These are phyloP conservation scores for Diaporthe batatas DNA, from an alignment of 2,329 filamentous ascomycete species.

Conservation along the genomic window DNA sequence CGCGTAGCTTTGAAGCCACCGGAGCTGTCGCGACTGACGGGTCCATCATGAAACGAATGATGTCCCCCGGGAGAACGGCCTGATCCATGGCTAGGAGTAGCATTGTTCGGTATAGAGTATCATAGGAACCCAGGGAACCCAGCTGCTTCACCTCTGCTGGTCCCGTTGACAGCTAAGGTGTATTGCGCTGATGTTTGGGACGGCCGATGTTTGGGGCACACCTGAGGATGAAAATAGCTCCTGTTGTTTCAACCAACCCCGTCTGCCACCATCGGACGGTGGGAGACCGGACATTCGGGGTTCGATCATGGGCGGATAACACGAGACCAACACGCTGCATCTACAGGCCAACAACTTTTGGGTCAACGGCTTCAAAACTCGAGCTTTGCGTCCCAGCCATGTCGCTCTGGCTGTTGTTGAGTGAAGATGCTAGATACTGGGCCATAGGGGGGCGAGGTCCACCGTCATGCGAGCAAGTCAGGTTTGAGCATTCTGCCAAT, in stretches of 20 bases:
- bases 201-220: constrained; percentile 23
- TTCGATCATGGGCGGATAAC: neutral
- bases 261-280: constrained; percentile 8
- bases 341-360: neutral
- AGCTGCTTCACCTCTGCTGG: constrained; percentile 1
- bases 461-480: neutral
- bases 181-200: constrained; percentile 5
- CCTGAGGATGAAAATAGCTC: constrained; percentile 23
- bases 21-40: neutral
- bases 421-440: neutral
- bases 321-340: neutral
- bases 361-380: neutral
- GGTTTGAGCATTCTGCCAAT: neutral
- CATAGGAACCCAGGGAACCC: neutral
- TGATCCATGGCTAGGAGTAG: constrained; percentile 11
- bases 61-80: neutral
- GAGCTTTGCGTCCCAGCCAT: neutral
- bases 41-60: neutral
- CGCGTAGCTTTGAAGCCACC: neutral
- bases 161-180: neutral
- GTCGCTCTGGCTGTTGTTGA: too few relatives aligned
- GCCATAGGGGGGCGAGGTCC: neutral
- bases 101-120: neutral
- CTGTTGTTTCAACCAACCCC: constrained; percentile 24
- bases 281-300: neutral